These are phyloP conservation scores for Gastrolobium villosum DNA, from an alignment of 306 rosid species.

Conservation along the genomic window DNA sequence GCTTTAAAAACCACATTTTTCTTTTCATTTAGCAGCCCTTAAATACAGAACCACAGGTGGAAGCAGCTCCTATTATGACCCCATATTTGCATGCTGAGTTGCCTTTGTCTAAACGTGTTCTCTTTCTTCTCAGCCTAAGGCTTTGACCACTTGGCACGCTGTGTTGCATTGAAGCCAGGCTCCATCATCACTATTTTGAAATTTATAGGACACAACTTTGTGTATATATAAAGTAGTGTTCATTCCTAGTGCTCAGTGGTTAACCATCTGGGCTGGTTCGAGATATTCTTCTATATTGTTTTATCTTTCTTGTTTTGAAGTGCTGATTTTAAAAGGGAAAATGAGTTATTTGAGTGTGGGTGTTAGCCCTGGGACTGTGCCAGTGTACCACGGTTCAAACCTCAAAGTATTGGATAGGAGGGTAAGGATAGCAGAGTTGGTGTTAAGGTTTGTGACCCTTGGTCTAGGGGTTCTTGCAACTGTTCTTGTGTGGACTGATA, in stretches of 20 bases:
- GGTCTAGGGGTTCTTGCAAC: slow-evolving; percentile 66
- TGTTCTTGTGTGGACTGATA: slow-evolving; percentile 76
- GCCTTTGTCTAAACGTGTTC: slow-evolving; percentile 28
- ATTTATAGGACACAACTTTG: slow-evolving; percentile 10
- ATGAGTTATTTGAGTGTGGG: slow-evolving; percentile 79
- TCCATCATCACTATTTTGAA: slow-evolving; percentile 45
- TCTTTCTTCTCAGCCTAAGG: slow-evolving; percentile 29
- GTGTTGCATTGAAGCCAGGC: not conserved
- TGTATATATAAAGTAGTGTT: slow-evolving; percentile 17
- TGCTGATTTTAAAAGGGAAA: slow-evolving; percentile 27
- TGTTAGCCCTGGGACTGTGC: slow-evolving; percentile 77
- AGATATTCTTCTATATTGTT: not conserved
- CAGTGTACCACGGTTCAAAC: slow-evolving; percentile 61
- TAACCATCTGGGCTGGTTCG: not conserved
- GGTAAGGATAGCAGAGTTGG: slow-evolving; percentile 67
- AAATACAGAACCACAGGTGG: slow-evolving; percentile 48
- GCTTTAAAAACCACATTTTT: slow-evolving; percentile 38
- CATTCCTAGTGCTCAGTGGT: not conserved
- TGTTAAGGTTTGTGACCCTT: slow-evolving; percentile 69
- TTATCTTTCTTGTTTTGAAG: not conserved
- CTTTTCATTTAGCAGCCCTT: not conserved
- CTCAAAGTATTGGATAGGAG: slow-evolving; percentile 61
- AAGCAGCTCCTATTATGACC: slow-evolving; percentile 39
- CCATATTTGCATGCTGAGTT: not conserved
- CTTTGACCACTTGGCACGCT: slow-evolving; percentile 54